A percentile compares a stretch with the other conserved stretches of the same genome.
phyloP scores from a whole-genome alignment of 2,329 filamentous ascomycete genomes.

The Colletotrichum higginsianum region DNA sequence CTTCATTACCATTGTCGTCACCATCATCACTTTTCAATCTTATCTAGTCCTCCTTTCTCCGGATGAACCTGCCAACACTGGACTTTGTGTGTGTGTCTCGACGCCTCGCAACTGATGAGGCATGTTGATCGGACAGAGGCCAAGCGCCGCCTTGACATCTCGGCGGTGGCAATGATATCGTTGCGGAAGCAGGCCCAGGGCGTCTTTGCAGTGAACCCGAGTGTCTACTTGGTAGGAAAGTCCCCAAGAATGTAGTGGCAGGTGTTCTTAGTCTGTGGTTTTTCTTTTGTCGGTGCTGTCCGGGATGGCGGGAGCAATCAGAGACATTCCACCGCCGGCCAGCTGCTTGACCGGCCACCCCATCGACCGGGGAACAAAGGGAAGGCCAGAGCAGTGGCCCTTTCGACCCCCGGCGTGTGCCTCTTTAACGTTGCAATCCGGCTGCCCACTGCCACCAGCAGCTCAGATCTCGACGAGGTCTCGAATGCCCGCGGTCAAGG shows the following conservation, averaged over 20 bases:
- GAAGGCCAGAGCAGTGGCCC: conserved; percentile 1
- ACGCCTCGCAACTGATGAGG: conserved; percentile 10
- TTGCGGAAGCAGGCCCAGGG: neutral
- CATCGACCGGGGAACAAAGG: conserved; percentile 9
- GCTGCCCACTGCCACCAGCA: conserved; percentile 24
- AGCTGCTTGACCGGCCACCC: conserved; percentile 22
- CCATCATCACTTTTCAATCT: conserved; percentile 27
- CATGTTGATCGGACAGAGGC: conserved; percentile 23
- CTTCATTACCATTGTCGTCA: conserved; percentile 15
- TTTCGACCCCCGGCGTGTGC: conserved; percentile 19
- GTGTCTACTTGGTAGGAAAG: neutral
- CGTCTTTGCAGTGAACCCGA: conserved; percentile 19
- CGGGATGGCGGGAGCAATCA: conserved; percentile 29
- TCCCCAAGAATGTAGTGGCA: neutral
- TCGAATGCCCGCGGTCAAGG: conserved; percentile 28
- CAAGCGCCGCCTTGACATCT: conserved; percentile 21
- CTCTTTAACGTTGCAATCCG: conserved; percentile 27
- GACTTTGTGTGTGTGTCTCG: conserved; percentile 13
- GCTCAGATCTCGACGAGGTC: conserved; percentile 42
- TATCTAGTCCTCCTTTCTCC: conserved; percentile 27
- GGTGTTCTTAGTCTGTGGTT: conserved; percentile 4
- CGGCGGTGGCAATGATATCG: conserved; percentile 1
- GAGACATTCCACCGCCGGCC: conserved; percentile 31
- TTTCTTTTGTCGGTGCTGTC: conserved; percentile 19
- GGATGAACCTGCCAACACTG: conserved; percentile 17